These are phyloP conservation scores for Porphyrellus sp. DNA, from an alignment of 1,284 basidiomycete species.

Conservation along the genomic window DNA sequence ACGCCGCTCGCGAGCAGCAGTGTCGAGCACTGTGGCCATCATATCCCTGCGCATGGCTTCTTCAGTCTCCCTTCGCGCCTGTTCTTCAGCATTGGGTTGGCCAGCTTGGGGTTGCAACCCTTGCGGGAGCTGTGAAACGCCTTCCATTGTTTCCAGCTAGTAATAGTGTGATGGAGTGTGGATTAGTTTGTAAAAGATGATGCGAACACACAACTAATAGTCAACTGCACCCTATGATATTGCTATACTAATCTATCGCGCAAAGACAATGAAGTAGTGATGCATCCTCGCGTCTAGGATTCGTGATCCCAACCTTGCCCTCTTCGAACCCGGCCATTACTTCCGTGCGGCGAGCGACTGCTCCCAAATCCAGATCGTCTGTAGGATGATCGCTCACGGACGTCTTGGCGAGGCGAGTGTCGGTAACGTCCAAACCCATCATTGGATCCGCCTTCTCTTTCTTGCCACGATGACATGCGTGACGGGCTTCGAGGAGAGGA, in stretches of 20 bases:
- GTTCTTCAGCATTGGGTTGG: conserved; percentile 46
- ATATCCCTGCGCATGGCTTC: conserved; percentile 78
- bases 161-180: background rate
- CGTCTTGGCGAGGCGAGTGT: conserved; percentile 4
- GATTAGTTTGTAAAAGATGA: background rate
- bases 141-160: conserved; percentile 18
- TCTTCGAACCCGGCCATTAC: conserved; percentile 1
- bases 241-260: conserved; percentile 13
- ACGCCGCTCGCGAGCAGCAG: conserved; percentile 89
- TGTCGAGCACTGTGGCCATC: conserved; percentile 86
- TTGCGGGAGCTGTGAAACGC: conserved; percentile 27
- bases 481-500: conserved; percentile 9
- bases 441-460: background rate
- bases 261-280: conserved; percentile 2
- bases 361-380: conserved; percentile 11
- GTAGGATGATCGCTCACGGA: conserved; percentile 3
- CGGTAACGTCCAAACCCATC: background rate
- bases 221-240: too few species aligned
- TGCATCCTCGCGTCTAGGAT: conserved; percentile 4
- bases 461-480: conserved; percentile 4
- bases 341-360: conserved; percentile 2
- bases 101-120: conserved; percentile 29
- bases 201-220: conserved; percentile 1
- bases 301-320: conserved; percentile 8
- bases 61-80: conserved; percentile 58